Evolutionary conservation across 176 grass and related monocot species (phyloP).

Genomic region (Bonia amplexicaulis): DNA sequence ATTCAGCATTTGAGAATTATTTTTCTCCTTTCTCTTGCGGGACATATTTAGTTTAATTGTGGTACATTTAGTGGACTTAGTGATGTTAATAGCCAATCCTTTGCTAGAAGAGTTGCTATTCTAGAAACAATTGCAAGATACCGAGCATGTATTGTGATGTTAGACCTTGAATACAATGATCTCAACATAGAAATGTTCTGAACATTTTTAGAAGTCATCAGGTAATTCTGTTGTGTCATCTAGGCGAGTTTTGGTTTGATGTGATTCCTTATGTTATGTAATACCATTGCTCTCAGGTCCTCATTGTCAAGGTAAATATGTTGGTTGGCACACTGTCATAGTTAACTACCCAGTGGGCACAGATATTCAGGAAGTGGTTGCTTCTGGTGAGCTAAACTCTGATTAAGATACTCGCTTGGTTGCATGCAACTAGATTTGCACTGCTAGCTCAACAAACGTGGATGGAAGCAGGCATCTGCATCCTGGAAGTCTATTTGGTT

Average conservation of each 20-base stretch:
- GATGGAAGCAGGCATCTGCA: neutral
- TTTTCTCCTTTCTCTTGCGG: conserved; percentile 37
- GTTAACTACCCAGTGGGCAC: neutral
- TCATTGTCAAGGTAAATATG: neutral
- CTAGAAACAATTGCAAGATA: conserved; percentile 95
- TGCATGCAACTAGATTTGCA: neutral
- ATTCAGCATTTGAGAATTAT: conserved; percentile 24
- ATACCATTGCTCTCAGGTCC: neutral
- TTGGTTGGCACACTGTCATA: neutral
- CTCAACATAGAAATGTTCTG: conserved; percentile 93
- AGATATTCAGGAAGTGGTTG: neutral
- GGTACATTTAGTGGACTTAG: conserved; percentile 73
- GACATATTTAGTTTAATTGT: conserved; percentile 91
- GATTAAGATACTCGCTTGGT: neutral
- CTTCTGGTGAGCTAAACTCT: neutral
- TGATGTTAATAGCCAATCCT: conserved; percentile 66
- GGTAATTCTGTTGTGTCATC: conserved; percentile 41
- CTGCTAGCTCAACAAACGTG: neutral
- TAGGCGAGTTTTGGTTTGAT: neutral
- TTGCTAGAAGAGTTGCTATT: conserved; percentile 80
- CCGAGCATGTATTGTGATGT: conserved; percentile 95
- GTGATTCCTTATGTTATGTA: neutral
- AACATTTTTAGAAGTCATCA: conserved; percentile 63
- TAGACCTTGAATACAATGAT: conserved; percentile 96
- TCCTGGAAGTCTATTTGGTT: neutral